A percentile compares a stretch with the other conserved stretches of the same genome.
These are phyloP conservation scores for Microdochium nivale DNA, from an alignment of 2,329 filamentous ascomycete species.

Conservation along the genomic window DNA sequence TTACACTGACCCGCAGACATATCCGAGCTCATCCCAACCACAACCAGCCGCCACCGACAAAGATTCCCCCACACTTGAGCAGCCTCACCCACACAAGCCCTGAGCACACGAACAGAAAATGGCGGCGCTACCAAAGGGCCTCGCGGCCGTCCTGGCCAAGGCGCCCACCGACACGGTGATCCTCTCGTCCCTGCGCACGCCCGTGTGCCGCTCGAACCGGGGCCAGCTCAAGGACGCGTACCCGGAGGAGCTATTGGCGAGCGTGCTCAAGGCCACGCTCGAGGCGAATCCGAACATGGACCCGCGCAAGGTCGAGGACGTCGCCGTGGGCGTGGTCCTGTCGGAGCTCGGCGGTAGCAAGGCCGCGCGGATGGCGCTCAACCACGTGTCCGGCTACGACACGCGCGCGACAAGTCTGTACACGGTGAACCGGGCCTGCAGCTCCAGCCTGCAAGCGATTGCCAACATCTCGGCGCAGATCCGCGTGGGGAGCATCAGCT, in stretches of 20 bases:
- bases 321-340: conserved; percentile 81
- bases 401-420: conserved; percentile 66
- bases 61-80: neutral
- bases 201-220: conserved; percentile 75
- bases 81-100: neutral
- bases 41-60: neutral
- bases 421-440: conserved; percentile 84
- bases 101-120: neutral
- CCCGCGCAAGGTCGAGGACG: conserved; percentile 63
- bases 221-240: conserved; percentile 81
- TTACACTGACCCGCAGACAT: too few relatives aligned
- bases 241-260: conserved; percentile 77
- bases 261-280: conserved; percentile 59
- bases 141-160: conserved; percentile 71
- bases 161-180: conserved; percentile 76
- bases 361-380: conserved; percentile 82
- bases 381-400: conserved; percentile 61
- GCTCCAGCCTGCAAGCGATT: conserved; percentile 69
- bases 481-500: conserved; percentile 60
- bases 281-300: conserved; percentile 65
- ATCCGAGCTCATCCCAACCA: too few relatives aligned
- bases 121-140: conserved; percentile 48
- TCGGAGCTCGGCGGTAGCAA: conserved; percentile 87
- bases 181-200: conserved; percentile 82
- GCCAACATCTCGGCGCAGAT: conserved; percentile 68